Evolutionary conservation across 345 rosid genomes (phyloP), one percentile per base, ranked within the genome.

Genomic region (Gossypium sturtianum): DNA sequence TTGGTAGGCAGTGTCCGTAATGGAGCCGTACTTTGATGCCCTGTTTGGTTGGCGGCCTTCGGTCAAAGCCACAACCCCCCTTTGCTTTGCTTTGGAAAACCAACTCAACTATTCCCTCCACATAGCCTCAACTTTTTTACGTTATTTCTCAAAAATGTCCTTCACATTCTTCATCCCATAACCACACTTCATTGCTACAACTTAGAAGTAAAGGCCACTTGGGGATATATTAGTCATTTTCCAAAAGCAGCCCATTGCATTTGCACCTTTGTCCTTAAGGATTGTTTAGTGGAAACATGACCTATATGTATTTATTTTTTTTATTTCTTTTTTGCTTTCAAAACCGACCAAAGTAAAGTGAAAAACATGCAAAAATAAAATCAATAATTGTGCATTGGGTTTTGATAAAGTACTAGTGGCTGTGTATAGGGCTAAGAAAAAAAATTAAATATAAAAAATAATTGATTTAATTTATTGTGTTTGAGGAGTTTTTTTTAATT

Each of bases 351-450:
- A 34, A 34, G 7, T 34, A 34, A 53, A 53, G 57, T 53, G 41
- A 34, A n/a, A 53, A 53, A 53, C 19, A 53, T 7, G 57, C 10
- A 10, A 57, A 57, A 57, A 34, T 34, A 12, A 57, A 57, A 57
- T 66, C 53, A 66, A 66, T 19, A 65, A 75, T 77, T 75, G 81
- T 80, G 87, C 80, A 58, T 78, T 56, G 85, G 82, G 75, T 48
- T 80, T 29, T 73, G 83, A 62, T 47, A 84, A 81, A 84, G 69
- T 64, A 41, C 25, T 3, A 34, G n/a, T 34, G 41, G 7, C 41
- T 34, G 41, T 34, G 1, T 5, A 1, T 0, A 5, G 41, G 41
- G 41, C 41, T 34, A 4, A 34, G 7, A 34, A 34, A 34, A 29
- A 5, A 34, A 5, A 5, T 5, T 34, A 5, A 34, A 34, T 4